Conservation (phyloP, 495 filamentous ascomycete species). For the Talaromyces liani region DNA sequence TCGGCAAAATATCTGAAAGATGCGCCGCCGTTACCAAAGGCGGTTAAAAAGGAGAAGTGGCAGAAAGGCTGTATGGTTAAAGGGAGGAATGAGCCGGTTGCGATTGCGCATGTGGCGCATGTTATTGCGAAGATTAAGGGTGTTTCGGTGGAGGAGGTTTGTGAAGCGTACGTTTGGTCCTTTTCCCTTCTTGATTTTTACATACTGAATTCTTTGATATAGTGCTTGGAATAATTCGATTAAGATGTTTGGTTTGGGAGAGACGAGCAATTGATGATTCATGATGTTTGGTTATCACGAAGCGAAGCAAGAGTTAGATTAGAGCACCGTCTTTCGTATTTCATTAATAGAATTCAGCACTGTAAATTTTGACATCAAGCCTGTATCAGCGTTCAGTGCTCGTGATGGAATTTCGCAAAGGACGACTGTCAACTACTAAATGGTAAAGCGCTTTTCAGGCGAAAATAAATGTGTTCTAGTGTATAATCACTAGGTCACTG, state of each 20-base stretch:
- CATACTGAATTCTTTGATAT: conserved; percentile 13
- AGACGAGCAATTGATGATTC: conserved; percentile 12
- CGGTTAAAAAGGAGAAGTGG: conserved; percentile 95
- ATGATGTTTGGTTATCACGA: background rate
- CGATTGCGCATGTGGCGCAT: conserved; percentile 75
- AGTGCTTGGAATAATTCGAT: conserved; percentile 78
- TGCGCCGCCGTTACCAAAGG: conserved; percentile 37
- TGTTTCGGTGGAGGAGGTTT: conserved; percentile 68
- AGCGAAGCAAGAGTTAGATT: background rate
- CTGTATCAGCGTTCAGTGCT: background rate
- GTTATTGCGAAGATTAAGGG: conserved; percentile 82
- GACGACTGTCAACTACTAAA: too few relatives aligned
- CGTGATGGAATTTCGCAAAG: background rate
- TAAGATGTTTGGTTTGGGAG: conserved; percentile 69
- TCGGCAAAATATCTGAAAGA: conserved; percentile 40
- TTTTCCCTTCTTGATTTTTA: background rate
- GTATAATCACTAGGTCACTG: too few relatives aligned
- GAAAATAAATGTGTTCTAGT: too few relatives aligned
- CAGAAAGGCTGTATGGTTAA: conserved; percentile 76
- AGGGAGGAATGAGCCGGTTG: conserved; percentile 83
- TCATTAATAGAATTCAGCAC: background rate
- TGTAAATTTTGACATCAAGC: background rate
- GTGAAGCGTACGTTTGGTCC: conserved; percentile 57
- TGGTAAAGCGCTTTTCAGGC: too few relatives aligned
- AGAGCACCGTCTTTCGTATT: background rate